Conservation (phyloP, 2,329 filamentous ascomycete species). For the Dactylellina leptospora region DNA sequence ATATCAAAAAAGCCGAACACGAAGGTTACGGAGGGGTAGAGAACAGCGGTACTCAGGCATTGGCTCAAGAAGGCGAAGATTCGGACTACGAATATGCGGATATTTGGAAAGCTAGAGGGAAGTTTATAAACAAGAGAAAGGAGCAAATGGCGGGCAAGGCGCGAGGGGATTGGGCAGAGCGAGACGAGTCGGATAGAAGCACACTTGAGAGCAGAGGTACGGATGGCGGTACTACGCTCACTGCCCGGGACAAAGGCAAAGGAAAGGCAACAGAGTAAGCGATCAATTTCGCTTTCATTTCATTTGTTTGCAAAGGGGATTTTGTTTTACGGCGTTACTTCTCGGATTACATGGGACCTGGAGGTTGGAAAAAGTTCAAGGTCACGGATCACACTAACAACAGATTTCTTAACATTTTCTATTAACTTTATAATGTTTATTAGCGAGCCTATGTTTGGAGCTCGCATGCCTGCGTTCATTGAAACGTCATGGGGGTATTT, state of each 20-base stretch:
- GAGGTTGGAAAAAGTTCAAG: constrained; percentile 25
- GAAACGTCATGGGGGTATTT: constrained; percentile 10
- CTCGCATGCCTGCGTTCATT: neutral
- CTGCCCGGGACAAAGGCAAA: constrained; percentile 37
- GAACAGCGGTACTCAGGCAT: constrained; percentile 3
- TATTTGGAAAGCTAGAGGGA: constrained; percentile 40
- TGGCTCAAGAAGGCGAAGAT: constrained; percentile 4
- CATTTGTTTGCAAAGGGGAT: constrained; percentile 5
- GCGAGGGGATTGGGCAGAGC: constrained; percentile 36
- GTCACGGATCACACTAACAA: constrained; percentile 3
- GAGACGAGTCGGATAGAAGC: constrained; percentile 39
- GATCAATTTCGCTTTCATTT: neutral
- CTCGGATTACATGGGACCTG: constrained; percentile 4
- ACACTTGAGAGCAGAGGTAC: constrained; percentile 39
- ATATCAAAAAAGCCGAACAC: constrained; percentile 69
- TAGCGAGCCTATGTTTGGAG: neutral
- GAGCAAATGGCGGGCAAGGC: constrained; percentile 44
- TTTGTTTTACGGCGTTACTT: constrained; percentile 17
- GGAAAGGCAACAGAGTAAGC: constrained; percentile 33
- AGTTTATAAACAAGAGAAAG: constrained; percentile 34
- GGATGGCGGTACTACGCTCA: constrained; percentile 7
- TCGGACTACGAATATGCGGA: constrained; percentile 44
- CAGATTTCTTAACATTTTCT: constrained; percentile 12
- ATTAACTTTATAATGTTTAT: constrained; percentile 48
- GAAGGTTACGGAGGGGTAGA: constrained; percentile 43